Evolutionary conservation across 345 rosid species (phyloP), one percentile per base, ranked within the genome.

Genomic region (Citrus australasica): DNA sequence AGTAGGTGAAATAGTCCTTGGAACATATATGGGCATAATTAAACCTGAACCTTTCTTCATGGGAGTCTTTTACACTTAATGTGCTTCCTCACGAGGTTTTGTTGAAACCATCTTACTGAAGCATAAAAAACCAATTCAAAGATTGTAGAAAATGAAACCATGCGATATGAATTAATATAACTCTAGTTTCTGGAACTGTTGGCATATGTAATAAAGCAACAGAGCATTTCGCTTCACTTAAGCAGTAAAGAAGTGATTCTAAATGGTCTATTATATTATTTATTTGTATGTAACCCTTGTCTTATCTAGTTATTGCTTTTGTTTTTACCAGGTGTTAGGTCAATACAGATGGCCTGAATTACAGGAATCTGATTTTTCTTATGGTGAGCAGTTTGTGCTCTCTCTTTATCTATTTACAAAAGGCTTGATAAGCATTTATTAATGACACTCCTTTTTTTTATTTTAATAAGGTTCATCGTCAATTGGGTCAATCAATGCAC

Each of bases 281-380:
- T 33, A 6, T 37, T 61, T 84, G 58, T 64, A n/a, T 19, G 60
- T 5, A 33, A 48, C 11, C 5, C 9, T 8, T 33, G 27, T 33
- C 60, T 76, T 51, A 66, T 24, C 30, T 76, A 55, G 30, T 81
- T 11, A 27, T 71, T 38, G 58, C 51, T 79, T 74, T 74, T 68
- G 2, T 48, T 35, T 78, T 4, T 76, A 27, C 70, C 73, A 95
- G 98, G 93, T 95, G 76, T 76, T 95, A 80, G 86, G 88, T 82
- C 89, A 78, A 77, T 88, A 88, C 88, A 91, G 88, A 79, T 95
- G 98, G 98, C 97, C 98, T 2, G 97, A 92, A 76, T 75, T 86
- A 53, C 87, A 88, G 68, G 92, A 95, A 84, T 87, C 92, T 69
- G 98, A 95, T 78, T 91, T 95, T 67, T n/a, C 88, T 81, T 93